phyloP scores from a whole-genome alignment of 768 basidiomycete species.

The Dioszegia crocea region DNA sequence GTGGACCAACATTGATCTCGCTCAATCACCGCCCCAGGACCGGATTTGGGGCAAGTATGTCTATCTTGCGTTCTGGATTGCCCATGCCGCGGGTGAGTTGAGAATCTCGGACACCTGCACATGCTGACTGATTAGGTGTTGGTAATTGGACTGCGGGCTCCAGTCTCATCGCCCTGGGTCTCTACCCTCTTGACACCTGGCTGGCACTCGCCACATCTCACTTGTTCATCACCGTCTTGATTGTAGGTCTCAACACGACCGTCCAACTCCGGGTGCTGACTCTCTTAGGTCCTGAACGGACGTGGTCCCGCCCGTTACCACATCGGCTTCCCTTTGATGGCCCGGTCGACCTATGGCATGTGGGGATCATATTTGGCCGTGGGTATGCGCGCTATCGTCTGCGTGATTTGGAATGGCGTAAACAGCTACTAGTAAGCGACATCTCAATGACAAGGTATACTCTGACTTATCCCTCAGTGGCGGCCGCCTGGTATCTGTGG shows the following conservation, averaged over 20 bases:
- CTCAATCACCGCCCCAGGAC: constrained; percentile 22
- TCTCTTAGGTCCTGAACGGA: constrained; percentile 65
- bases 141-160: constrained; percentile 23
- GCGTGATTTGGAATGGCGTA: constrained; percentile 27
- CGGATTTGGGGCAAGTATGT: constrained; percentile 27
- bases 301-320: constrained; percentile 71
- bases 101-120: constrained; percentile 5
- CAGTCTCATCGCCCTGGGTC: constrained; percentile 23
- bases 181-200: constrained; percentile 19
- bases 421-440: constrained; percentile 24
- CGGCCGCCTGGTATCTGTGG: constrained; percentile 15
- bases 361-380: constrained; percentile 73
- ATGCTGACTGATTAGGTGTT: neutral
- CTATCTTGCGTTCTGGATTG: constrained; percentile 30
- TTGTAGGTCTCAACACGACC: constrained; percentile 9
- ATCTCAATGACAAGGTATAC: neutral
- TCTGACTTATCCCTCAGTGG: constrained; percentile 11
- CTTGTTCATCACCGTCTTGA: constrained; percentile 16
- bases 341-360: constrained; percentile 65
- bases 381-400: constrained; percentile 51
- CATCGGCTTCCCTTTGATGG: constrained; percentile 53
- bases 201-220: constrained; percentile 16
- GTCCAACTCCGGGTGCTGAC: neutral
- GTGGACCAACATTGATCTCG: constrained; percentile 38
- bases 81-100: constrained; percentile 15